Evolutionary conservation across 495 filamentous ascomycete species (phyloP).

Genomic region (Talaromyces stipitatus): DNA sequence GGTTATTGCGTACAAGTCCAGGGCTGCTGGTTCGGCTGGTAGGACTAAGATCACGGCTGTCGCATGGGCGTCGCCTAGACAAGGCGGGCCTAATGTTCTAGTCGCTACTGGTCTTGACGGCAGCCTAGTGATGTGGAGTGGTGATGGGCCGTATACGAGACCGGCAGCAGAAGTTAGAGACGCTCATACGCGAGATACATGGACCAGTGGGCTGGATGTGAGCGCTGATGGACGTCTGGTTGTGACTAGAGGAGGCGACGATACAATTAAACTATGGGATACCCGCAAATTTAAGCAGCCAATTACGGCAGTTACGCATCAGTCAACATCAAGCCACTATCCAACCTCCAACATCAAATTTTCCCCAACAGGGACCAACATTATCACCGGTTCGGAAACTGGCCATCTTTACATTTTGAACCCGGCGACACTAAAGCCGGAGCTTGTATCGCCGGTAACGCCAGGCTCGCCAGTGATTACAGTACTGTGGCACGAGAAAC

Average conservation of each 20-base stretch:
- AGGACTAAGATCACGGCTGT: constrained; percentile 91
- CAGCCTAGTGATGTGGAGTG: constrained; percentile 84
- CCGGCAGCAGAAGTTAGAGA: constrained; percentile 80
- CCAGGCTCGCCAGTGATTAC: constrained; percentile 73
- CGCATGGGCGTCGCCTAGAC: constrained; percentile 70
- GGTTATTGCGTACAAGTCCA: constrained; percentile 91
- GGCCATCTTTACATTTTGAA: constrained; percentile 92
- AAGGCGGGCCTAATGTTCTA: constrained; percentile 72
- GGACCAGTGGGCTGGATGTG: constrained; percentile 91
- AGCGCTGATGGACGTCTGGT: constrained; percentile 85
- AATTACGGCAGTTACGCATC: constrained; percentile 67
- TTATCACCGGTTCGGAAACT: constrained; percentile 81
- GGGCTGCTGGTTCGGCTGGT: constrained; percentile 73
- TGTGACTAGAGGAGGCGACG: constrained; percentile 82
- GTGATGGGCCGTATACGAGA: constrained; percentile 78
- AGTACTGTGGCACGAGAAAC: constrained; percentile 84
- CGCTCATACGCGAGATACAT: constrained; percentile 75
- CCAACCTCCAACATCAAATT: constrained; percentile 82
- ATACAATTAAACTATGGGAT: constrained; percentile 89
- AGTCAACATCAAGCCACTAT: constrained; percentile 76
- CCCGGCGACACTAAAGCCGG: constrained; percentile 74
- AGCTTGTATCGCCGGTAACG: constrained; percentile 80
- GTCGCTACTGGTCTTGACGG: constrained; percentile 86
- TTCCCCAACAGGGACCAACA: constrained; percentile 68
- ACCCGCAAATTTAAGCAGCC: constrained; percentile 91